phyloP scores from a whole-genome alignment of 2,329 filamentous ascomycete species.

The Fusarium irregulare region DNA sequence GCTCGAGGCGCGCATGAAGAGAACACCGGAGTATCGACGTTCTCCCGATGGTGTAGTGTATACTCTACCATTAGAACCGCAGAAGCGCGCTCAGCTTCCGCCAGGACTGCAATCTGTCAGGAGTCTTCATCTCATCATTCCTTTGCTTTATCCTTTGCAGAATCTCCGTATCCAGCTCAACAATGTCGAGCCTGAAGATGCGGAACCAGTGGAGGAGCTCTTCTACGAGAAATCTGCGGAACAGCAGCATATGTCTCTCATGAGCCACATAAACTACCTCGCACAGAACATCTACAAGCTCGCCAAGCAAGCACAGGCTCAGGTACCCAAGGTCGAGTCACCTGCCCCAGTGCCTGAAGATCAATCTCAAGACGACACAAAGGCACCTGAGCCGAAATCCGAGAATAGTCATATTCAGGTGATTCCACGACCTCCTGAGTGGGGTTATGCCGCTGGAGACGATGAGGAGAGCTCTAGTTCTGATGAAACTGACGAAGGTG shows the following conservation, averaged over 20 bases:
- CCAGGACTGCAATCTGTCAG: conserved; percentile 69
- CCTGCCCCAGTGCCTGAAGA: conserved; percentile 21
- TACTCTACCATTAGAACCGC: conserved; percentile 76
- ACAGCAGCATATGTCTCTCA: conserved; percentile 71
- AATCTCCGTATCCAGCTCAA: conserved; percentile 73
- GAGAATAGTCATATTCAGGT: conserved; percentile 74
- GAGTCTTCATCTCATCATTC: conserved; percentile 75
- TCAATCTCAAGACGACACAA: not conserved
- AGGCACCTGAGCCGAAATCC: conserved; percentile 8
- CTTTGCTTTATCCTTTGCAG: conserved; percentile 77
- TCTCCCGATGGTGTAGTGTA: conserved; percentile 77
- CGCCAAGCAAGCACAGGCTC: conserved; percentile 67
- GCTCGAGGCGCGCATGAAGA: conserved; percentile 79
- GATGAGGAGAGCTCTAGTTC: conserved; percentile 62
- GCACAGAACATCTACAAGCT: conserved; percentile 76
- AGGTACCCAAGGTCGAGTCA: conserved; percentile 47
- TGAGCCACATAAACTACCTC: conserved; percentile 80
- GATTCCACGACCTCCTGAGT: conserved; percentile 83
- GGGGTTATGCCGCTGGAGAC: conserved; percentile 62
- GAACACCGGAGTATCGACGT: conserved; percentile 73
- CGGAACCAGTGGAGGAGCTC: conserved; percentile 70
- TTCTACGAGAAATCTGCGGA: conserved; percentile 70
- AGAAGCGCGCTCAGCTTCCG: conserved; percentile 70
- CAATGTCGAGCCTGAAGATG: conserved; percentile 69
- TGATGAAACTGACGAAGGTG: conserved; percentile 57